These are phyloP conservation scores for Xylaria grammica DNA, from an alignment of 495 filamentous ascomycete genomes.

Conservation along the genomic window DNA sequence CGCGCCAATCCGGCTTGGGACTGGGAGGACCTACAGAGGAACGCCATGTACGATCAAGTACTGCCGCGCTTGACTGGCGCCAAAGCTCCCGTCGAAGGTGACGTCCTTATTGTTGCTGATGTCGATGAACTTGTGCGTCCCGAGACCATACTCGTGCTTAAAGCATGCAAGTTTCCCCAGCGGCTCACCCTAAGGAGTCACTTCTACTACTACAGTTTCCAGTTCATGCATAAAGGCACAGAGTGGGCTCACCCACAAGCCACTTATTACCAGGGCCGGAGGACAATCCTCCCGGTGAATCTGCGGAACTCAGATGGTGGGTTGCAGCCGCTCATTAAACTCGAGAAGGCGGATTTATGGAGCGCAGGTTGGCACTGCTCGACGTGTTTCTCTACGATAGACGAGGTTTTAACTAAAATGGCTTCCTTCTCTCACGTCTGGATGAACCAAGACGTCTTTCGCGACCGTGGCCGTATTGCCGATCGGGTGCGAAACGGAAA, in stretches of 20 bases:
- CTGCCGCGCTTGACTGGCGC: conserved; percentile 47
- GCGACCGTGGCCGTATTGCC: conserved; percentile 48
- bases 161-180: conserved; percentile 55
- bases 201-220: conserved; percentile 65
- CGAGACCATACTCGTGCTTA: conserved; percentile 47
- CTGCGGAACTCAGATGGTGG: conserved; percentile 51
- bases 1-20: conserved; percentile 47
- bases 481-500: conserved; percentile 52
- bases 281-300: conserved; percentile 55
- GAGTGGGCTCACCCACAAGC: conserved; percentile 64
- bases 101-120: conserved; percentile 55
- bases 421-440: conserved; percentile 54
- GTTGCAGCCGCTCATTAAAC: conserved; percentile 34
- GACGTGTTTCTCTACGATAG: conserved; percentile 56
- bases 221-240: conserved; percentile 53
- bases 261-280: conserved; percentile 53
- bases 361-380: conserved; percentile 63
- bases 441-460: conserved; percentile 49
- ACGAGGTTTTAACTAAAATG: conserved; percentile 58
- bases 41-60: conserved; percentile 56
- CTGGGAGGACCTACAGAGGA: conserved; percentile 57
- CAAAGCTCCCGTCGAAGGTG: conserved; percentile 37
- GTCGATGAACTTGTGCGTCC: conserved; percentile 61
- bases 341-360: conserved; percentile 47
- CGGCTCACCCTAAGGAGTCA: conserved; percentile 56